Base-by-base conservation (phyloP, 306 rosid genomes). In the Hylodesmum podocarpum region DNA sequence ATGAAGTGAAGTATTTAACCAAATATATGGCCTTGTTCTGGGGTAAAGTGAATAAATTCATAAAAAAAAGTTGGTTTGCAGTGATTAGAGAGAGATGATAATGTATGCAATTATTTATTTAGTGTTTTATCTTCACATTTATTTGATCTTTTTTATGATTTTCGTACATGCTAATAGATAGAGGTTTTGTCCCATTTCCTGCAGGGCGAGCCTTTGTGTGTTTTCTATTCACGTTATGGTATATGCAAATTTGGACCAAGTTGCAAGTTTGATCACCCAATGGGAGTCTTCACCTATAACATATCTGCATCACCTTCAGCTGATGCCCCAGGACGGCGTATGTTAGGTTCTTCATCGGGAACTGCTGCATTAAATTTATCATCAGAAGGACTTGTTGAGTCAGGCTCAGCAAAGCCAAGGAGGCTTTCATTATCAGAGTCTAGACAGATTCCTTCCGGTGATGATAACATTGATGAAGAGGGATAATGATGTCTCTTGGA, bases 211-310 rank as follows among this genome's bases (percentile, higher is more conserved):
- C 97, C 97, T 71, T 66, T 92, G 78, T 95, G 98, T 88, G 93
- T 90, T 81, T 90, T 92, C 84, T 95, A 95, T 78, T 92, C 96
- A 22, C 98, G 97, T 64, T 95, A 95, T 78, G 98, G 97, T 63
- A 95, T 92, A 80, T 95, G 98, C 87, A 95, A 95, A 88, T 95
- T 95, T 43, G 98, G 98, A 29, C 98, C 98, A 27, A 92, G 97
- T 82, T 95, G 98, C 92, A 95, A 95, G 91, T 95, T 95, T 82
- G 96, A 92, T 77, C 98, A 95, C 59, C 98, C 98, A 47, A 92
- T 92, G 96, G 95, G 91, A 83, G 87, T 92, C 85, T 90, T 92
- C 80, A 53, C 97, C 18, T 91, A 90, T 75, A 89, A 90, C 81
- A 80, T 81, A 13, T 76, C 97, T 7, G 81, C 91, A 76, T 78